phyloP scores from a whole-genome alignment of 192 early-diverging fungal species.

The Backusella sp. region DNA sequence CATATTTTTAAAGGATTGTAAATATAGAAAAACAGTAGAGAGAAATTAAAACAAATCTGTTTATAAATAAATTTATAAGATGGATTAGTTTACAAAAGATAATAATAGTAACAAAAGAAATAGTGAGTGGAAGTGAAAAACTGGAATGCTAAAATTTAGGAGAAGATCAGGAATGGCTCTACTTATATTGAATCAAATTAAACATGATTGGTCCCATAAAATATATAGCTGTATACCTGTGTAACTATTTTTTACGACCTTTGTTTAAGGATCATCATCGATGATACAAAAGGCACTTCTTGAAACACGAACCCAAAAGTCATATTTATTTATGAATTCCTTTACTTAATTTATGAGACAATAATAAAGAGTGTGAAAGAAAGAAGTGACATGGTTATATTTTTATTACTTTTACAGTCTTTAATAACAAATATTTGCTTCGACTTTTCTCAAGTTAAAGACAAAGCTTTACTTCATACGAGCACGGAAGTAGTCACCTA shows the following conservation, averaged over 20 bases:
- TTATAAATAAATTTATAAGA: not conserved
- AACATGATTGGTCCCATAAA: not conserved
- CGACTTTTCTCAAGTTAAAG: not conserved
- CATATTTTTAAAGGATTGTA: not conserved
- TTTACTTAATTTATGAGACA: not conserved
- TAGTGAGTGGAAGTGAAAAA: not conserved
- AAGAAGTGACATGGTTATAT: not conserved
- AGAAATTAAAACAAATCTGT: not conserved
- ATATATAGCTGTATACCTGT: not conserved
- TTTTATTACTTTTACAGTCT: not conserved
- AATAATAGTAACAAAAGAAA: not conserved
- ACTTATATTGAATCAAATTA: not conserved
- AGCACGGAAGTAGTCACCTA: slow-evolving; percentile 25
- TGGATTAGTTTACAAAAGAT: not conserved
- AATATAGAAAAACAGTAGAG: not conserved
- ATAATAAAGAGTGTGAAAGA: not conserved
- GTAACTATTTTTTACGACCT: not conserved
- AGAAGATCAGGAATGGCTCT: not conserved
- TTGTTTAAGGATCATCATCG: not conserved
- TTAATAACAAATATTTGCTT: not conserved
- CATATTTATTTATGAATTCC: no score
- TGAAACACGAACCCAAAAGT: not conserved
- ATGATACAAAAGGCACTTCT: not conserved
- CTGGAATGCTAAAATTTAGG: not conserved
- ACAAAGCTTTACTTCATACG: not conserved